A percentile compares a stretch with the other conserved stretches of the same genome.
Evolutionary conservation across 2,329 filamentous ascomycete genomes (phyloP).

Genomic region (Cadophora malorum): DNA sequence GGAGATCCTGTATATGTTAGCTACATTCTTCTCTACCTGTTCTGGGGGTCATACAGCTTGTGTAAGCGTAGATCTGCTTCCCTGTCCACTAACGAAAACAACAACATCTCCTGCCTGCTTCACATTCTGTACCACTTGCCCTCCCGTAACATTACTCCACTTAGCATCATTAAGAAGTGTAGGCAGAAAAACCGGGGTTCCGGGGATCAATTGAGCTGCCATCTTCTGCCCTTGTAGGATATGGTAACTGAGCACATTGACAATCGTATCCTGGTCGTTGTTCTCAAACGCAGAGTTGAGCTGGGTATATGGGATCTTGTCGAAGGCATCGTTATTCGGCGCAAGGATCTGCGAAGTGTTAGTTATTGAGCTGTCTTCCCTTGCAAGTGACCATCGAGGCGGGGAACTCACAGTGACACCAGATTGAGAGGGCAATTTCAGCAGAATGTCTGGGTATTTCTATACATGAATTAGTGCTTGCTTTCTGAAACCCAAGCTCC

Average conservation of each 20-base stretch:
- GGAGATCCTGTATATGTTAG: conserved; percentile 50
- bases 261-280: conserved; percentile 48
- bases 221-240: conserved; percentile 45
- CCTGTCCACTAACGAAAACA: conserved; percentile 50
- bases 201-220: conserved; percentile 42
- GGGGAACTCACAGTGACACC: conserved; percentile 52
- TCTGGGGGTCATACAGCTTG: conserved; percentile 39
- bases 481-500: not conserved
- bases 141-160: conserved; percentile 57
- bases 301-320: conserved; percentile 46
- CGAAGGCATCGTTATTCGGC: conserved; percentile 47
- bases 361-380: not conserved
- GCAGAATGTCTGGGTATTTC: conserved; percentile 55
- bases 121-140: conserved; percentile 53
- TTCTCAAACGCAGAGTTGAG: conserved; percentile 41
- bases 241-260: conserved; percentile 48
- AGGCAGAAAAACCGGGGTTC: conserved; percentile 49
- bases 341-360: conserved; percentile 46
- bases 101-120: conserved; percentile 52
- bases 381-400: conserved; percentile 6
- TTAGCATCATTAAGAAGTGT: conserved; percentile 52
- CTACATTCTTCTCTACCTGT: not conserved
- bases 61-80: conserved; percentile 51
- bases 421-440: conserved; percentile 51
- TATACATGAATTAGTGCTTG: conserved; percentile 37